phyloP scores from a whole-genome alignment of 2,329 filamentous ascomycete species.

The Scedosporium dehoogii region DNA sequence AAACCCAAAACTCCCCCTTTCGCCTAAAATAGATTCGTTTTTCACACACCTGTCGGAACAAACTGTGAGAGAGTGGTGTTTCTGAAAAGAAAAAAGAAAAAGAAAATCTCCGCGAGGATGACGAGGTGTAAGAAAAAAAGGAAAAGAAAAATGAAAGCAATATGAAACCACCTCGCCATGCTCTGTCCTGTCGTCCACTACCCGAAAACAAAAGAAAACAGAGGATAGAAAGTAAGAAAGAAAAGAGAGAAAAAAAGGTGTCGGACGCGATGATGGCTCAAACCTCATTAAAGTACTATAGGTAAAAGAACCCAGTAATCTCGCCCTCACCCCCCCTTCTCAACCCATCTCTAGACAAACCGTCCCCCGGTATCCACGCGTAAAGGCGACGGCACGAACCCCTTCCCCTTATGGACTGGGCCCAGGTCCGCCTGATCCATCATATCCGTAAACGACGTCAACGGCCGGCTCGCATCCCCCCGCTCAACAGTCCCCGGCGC shows the following conservation, averaged over 20 bases:
- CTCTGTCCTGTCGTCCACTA: slow-evolving; percentile 8
- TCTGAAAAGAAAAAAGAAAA: too few relatives aligned
- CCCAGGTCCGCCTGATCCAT: slow-evolving; percentile 38
- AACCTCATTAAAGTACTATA: neutral
- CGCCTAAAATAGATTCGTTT: neutral
- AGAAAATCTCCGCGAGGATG: neutral
- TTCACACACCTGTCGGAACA: too few relatives aligned
- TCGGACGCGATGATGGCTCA: neutral
- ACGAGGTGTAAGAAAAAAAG: neutral
- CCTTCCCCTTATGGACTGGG: slow-evolving; percentile 28
- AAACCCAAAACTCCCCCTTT: neutral
- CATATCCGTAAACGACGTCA: slow-evolving; percentile 39
- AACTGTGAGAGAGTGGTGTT: neutral
- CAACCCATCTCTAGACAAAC: neutral
- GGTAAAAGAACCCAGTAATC: neutral
- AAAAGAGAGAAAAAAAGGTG: neutral
- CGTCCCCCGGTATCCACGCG: neutral
- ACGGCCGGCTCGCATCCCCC: slow-evolving; percentile 11
- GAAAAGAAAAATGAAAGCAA: neutral
- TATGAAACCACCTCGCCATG: neutral
- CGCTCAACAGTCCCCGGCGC: slow-evolving; percentile 30
- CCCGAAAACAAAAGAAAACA: slow-evolving; percentile 6
- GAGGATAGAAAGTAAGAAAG: neutral
- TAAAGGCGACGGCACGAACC: slow-evolving; percentile 28
- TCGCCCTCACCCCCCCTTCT: neutral